Evolutionary conservation across 2,329 filamentous ascomycete genomes (phyloP), one percentile per base, ranked within the genome.

Genomic region (Colletotrichum sp.): DNA sequence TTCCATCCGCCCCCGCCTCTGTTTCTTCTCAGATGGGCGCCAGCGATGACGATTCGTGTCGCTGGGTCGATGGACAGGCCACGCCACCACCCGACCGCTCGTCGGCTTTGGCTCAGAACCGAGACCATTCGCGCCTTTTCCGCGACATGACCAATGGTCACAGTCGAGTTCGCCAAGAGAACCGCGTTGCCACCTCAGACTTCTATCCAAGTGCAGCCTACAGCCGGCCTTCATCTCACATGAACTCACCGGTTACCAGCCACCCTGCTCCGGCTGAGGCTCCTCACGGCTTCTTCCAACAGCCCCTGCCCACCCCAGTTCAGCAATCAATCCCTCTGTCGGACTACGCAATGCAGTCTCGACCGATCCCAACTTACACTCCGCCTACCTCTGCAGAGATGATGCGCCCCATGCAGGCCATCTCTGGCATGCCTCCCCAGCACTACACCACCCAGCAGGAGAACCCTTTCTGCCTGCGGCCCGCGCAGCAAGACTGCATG

Each of bases 371-470:
- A 4, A 30, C 73, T 5, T 75, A 75, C 59, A 67, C 73, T 2
- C 70, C 73, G 6, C 70, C 73, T 7, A 68, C 70, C 21, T 75
- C 73, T 28, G 70, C 66, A 9, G 73, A 75, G 57, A 73, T 75
- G 57, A 75, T 75, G 70, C 73, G 73, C 6, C 70, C 73, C 7
- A 75, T 75, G 73, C 73, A 75, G 43, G 52, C 70, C 6, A 32
- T 73, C 16, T 57, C 70, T 34, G 59, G 59, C 28, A n/a, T 73
- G 13, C 73, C 73, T 15, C 48, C 70, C 9, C 73, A 75, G 18
- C 67, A 70, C 24, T 75, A 75, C 73, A 75, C 70, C 3, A 75
- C 70, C 8, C 73, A 75, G 34, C 73, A 73, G 18, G 73, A 75
- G 18, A 68, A 18, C 26, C 65, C 65, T 6, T 75, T 75, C 59